Evolutionary conservation across 176 grass and related monocot species (phyloP), one percentile per base, ranked within the genome.

Genomic region (Oryza brachyantha): DNA sequence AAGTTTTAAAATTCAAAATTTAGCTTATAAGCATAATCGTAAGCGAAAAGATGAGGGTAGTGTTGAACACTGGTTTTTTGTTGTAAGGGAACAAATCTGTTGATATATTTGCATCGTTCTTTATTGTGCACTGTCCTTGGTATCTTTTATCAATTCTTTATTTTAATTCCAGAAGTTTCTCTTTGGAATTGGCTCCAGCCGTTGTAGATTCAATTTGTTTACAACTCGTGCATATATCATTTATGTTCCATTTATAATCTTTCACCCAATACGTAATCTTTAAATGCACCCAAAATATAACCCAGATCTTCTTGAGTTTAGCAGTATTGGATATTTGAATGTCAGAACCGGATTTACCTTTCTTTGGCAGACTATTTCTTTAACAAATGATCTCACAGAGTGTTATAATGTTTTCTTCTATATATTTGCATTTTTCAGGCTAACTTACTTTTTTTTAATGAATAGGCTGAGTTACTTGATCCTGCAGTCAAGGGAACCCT

Each of bases 401-500:
- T 79, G 25, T 1, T 72, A 34, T 66, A 8, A 19, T 69, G 32
- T n/a, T 57, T 79, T 66, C 0, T 79, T 57, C 52, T 41, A 27
- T 85, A 14, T 66, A 26, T 79, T 10, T 37, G 5, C 50, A 7
- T 25, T 19, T 13, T 79, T 32, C 73, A 91, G 77, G 81, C 66
- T 29, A 81, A 91, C 45, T 68, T 91, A 84, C 64, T 87, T 78
- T 48, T 52, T 52, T 21, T 52, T 3, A 52, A 21, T 7, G 17
- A 52, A 52, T 1, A 91, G 89, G 81, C 66, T 25, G 89, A 91
- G 70, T 73, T 91, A 84, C 64, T 91, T 81, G 85, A 91, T 3
- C 72, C 85, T 8, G 84, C 88, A 61, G 54, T 90, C 19, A 86
- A 86, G 38, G 88, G 88, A 34, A 90, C 88, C 34, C 84, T 90